Conservation (phyloP, 257 asterid species). For the Eucommia ulmoides region DNA sequence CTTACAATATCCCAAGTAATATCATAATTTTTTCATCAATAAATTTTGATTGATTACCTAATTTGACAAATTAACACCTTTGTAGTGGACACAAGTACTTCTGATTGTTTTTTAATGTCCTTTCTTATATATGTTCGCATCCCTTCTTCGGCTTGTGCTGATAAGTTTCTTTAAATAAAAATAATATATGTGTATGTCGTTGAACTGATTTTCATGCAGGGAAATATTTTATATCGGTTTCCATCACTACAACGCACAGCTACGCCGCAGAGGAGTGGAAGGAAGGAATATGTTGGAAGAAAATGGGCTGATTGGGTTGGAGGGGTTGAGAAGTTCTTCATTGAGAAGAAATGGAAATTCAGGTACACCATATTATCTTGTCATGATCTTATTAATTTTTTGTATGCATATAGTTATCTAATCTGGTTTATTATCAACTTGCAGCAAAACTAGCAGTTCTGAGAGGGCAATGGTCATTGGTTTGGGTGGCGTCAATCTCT, state of each 20-base stretch:
- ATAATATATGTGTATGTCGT: too few relatives aligned
- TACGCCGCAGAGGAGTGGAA: conserved; percentile 49
- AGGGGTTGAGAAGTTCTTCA: conserved; percentile 47
- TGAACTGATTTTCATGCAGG: conserved; percentile 35
- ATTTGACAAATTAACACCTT: too few relatives aligned
- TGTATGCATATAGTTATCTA: background rate
- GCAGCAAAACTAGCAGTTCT: conserved; percentile 71
- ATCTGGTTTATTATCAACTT: conserved; percentile 7
- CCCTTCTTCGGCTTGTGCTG: too few relatives aligned
- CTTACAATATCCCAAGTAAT: too few relatives aligned
- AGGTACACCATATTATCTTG: conserved; percentile 26
- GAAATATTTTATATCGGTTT: conserved; percentile 85
- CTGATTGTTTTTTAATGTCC: too few relatives aligned
- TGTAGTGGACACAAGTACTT: too few relatives aligned
- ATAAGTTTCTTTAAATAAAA: too few relatives aligned
- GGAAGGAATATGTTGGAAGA: conserved; percentile 78
- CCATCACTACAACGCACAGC: conserved; percentile 98
- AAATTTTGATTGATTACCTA: too few relatives aligned
- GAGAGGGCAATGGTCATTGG: conserved; percentile 93
- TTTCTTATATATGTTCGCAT: too few relatives aligned
- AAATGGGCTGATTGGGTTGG: conserved; percentile 65
- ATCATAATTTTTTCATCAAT: too few relatives aligned
- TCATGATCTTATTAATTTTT: background rate
- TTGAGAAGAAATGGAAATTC: conserved; percentile 69
- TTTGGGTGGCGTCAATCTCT: conserved; percentile 82